These are phyloP conservation scores for Xylaria flabelliformis DNA, from an alignment of 495 filamentous ascomycete species.

Conservation along the genomic window DNA sequence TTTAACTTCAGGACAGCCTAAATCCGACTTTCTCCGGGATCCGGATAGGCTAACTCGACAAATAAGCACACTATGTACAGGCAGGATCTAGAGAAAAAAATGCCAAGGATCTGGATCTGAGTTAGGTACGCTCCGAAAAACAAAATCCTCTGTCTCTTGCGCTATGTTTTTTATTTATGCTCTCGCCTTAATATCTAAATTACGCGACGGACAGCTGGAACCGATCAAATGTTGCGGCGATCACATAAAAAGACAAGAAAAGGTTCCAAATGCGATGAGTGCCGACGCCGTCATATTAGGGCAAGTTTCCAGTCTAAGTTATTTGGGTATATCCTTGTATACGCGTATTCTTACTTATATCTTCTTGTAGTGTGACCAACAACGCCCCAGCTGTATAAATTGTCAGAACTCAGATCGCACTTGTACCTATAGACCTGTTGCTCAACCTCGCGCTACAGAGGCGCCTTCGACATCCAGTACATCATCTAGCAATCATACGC, in stretches of 20 bases:
- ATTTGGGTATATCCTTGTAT: background rate
- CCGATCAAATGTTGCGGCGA: constrained; percentile 18
- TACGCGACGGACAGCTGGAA: background rate
- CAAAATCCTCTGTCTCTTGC: background rate
- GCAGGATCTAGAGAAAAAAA: too few species aligned
- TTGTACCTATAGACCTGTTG: constrained; percentile 19
- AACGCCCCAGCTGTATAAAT: constrained; percentile 17
- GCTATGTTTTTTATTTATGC: background rate
- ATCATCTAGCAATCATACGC: background rate
- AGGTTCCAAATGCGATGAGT: constrained; percentile 23
- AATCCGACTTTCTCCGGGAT: background rate
- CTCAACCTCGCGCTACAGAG: background rate
- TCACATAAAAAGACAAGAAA: constrained; percentile 26
- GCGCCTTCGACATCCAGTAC: background rate
- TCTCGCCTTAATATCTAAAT: background rate
- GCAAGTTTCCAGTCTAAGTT: constrained; percentile 19
- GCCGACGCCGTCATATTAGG: constrained; percentile 24
- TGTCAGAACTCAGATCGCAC: constrained; percentile 21
- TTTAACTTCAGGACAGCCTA: background rate
- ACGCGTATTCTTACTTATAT: background rate
- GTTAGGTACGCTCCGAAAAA: background rate
- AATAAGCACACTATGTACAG: background rate
- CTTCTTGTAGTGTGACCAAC: constrained; percentile 21
- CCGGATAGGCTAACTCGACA: background rate
- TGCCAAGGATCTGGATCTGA: background rate